Percentiles rank a stretch among this genome's conserved stretches.
Conservation (phyloP, 176 grass and related monocot genomes). For the Bonia amplexicaulis region DNA sequence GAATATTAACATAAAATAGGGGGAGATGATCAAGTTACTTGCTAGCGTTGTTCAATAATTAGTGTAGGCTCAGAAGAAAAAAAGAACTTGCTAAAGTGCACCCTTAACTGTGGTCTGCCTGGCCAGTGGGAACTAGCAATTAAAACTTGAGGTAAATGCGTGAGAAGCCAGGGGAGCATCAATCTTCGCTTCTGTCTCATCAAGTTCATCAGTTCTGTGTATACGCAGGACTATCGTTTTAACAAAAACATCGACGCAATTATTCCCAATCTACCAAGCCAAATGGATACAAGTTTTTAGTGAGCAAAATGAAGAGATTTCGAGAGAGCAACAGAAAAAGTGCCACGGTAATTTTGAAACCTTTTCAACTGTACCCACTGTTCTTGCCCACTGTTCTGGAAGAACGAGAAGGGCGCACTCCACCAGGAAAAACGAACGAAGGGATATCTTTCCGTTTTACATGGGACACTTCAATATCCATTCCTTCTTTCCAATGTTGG, state of each 20-base stretch:
- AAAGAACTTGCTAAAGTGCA: too few relatives aligned
- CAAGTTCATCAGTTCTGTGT: not conserved
- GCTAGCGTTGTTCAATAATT: not conserved
- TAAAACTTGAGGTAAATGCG: not conserved
- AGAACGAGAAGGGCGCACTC: slow-evolving; percentile 55
- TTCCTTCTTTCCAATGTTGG: slow-evolving; percentile 51
- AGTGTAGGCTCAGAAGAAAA: too few relatives aligned
- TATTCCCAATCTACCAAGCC: not conserved
- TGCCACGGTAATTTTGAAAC: too few relatives aligned
- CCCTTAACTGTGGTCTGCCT: not conserved
- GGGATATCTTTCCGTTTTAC: slow-evolving; percentile 80
- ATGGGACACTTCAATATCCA: slow-evolving; percentile 83
- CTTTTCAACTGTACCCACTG: too few relatives aligned
- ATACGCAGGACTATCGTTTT: not conserved
- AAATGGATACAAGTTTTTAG: not conserved
- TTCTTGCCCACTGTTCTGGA: too few relatives aligned
- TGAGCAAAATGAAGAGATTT: not conserved
- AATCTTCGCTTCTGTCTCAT: not conserved
- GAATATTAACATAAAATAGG: not conserved
- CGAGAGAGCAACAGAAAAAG: not conserved
- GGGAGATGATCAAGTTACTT: not conserved
- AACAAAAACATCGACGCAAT: not conserved
- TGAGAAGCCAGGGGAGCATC: not conserved
- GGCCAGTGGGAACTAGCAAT: not conserved
- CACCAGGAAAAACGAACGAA: slow-evolving; percentile 75